Evolutionary conservation across 2,329 filamentous ascomycete genomes (phyloP).

Genomic region (Byssoonygena ceratinophila): DNA sequence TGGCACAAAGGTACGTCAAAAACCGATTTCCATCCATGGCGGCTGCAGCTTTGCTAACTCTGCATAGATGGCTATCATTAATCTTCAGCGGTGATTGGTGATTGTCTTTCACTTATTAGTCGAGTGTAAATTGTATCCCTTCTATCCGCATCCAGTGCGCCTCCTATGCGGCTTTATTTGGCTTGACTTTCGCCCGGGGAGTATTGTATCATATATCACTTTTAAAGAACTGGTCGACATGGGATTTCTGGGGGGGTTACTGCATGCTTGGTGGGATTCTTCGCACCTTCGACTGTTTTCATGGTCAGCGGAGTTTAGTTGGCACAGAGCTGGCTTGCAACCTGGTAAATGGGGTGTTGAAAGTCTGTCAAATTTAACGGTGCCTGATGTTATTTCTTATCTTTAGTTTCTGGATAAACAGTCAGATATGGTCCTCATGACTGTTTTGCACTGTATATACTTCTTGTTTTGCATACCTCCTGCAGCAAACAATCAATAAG

Average conservation of each 20-base stretch:
- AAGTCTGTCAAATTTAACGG: too few relatives aligned
- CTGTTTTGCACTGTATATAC: not conserved
- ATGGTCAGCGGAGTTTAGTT: slow-evolving; percentile 4
- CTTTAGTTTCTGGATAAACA: not conserved
- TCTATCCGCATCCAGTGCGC: not conserved
- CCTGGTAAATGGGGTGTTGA: not conserved
- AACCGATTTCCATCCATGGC: not conserved
- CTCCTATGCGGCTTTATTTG: not conserved
- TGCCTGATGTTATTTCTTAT: too few relatives aligned
- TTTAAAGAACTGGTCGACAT: not conserved
- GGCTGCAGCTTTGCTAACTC: not conserved
- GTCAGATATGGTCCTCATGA: not conserved
- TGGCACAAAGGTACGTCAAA: slow-evolving; percentile 37
- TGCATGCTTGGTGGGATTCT: not conserved
- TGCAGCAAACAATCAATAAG: too few relatives aligned
- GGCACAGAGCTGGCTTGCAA: not conserved
- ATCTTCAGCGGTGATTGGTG: slow-evolving; percentile 34
- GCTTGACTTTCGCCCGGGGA: not conserved
- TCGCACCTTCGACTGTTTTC: not conserved
- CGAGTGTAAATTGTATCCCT: not conserved
- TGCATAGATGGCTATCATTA: slow-evolving; percentile 31
- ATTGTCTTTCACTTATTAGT: slow-evolving; percentile 11
- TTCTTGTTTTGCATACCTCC: not conserved
- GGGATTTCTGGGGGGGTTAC: not conserved
- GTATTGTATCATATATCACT: not conserved